A percentile compares a stretch with the other conserved stretches of the same genome.
Evolutionary conservation across 1,284 basidiomycete genomes (phyloP).

Genomic region (Inonotus obliquus): DNA sequence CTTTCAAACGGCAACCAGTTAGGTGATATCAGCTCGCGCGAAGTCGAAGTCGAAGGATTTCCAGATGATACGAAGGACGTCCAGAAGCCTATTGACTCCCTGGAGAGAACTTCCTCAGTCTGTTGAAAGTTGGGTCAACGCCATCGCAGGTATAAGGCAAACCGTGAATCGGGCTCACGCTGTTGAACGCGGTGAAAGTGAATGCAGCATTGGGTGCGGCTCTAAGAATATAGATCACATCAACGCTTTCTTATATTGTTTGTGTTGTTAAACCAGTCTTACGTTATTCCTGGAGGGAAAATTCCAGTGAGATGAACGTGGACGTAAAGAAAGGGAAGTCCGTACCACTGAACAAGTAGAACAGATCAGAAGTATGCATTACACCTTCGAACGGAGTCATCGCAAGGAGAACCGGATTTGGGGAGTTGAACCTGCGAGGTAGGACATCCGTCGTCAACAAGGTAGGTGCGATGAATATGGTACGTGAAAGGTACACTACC

Average conservation of each 20-base stretch:
- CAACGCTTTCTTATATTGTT: background rate
- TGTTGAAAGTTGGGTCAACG: slow-evolving; percentile 24
- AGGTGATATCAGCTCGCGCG: slow-evolving; percentile 29
- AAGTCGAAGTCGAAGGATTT: slow-evolving; percentile 30
- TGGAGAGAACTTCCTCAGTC: slow-evolving; percentile 37
- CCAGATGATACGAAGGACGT: slow-evolving; percentile 37
- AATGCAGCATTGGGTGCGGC: slow-evolving; percentile 33
- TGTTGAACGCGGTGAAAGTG: slow-evolving; percentile 36
- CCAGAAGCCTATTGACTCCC: slow-evolving; percentile 42
- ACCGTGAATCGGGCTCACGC: slow-evolving; percentile 24
- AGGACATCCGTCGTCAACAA: too few relatives aligned
- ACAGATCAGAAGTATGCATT: slow-evolving; percentile 43
- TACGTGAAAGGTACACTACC: slow-evolving; percentile 18
- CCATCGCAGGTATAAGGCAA: background rate
- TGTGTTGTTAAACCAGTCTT: slow-evolving; percentile 14
- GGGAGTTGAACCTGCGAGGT: slow-evolving; percentile 24
- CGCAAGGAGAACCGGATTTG: slow-evolving; percentile 36
- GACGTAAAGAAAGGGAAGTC: background rate
- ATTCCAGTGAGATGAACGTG: background rate
- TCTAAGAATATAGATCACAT: slow-evolving; percentile 14
- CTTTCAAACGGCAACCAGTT: slow-evolving; percentile 27
- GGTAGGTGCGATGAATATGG: too few relatives aligned
- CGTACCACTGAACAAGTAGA: slow-evolving; percentile 40
- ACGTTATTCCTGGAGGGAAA: slow-evolving; percentile 32
- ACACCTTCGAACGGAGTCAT: slow-evolving; percentile 35